Percentiles rank a stretch among this genome's conserved stretches.
Conservation (phyloP, 31 red algal species). For the Odonthalia washingtoniensis region DNA sequence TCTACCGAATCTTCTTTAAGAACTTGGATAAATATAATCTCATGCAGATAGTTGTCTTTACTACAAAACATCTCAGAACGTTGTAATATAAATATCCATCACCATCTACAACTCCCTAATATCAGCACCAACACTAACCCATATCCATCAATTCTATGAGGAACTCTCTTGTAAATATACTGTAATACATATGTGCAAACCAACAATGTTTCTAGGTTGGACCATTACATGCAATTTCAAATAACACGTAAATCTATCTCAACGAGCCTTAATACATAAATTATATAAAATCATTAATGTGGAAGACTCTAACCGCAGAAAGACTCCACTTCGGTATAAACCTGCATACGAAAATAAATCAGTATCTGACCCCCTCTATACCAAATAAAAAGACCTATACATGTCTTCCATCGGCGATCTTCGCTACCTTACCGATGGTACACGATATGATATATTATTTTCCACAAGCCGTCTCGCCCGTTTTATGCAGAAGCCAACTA, state of each 20-base stretch:
- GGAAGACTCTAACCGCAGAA: not conserved
- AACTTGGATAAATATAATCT: conserved; percentile 3
- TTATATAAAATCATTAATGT: not conserved
- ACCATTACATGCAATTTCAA: not conserved
- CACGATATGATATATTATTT: conserved; percentile 15
- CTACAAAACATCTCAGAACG: not conserved
- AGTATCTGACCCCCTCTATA: not conserved
- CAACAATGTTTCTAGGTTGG: not conserved
- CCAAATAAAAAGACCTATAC: not conserved
- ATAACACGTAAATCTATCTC: not conserved
- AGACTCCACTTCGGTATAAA: not conserved
- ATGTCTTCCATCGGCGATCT: not conserved
- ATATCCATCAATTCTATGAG: not conserved
- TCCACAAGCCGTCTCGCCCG: not conserved
- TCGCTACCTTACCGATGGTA: conserved; percentile 17
- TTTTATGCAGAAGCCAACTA: not conserved
- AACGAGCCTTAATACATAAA: not conserved
- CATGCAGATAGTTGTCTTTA: not conserved
- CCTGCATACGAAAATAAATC: not conserved
- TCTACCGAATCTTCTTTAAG: not conserved
- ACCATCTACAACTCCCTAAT: conserved; percentile 31
- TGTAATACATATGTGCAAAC: not conserved
- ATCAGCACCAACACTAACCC: too few species aligned
- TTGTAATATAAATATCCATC: not conserved
- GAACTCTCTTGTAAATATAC: not conserved